Evolutionary conservation across 1,284 basidiomycete species (phyloP), one percentile per base, ranked within the genome.

Genomic region (Pascua guehoae): DNA sequence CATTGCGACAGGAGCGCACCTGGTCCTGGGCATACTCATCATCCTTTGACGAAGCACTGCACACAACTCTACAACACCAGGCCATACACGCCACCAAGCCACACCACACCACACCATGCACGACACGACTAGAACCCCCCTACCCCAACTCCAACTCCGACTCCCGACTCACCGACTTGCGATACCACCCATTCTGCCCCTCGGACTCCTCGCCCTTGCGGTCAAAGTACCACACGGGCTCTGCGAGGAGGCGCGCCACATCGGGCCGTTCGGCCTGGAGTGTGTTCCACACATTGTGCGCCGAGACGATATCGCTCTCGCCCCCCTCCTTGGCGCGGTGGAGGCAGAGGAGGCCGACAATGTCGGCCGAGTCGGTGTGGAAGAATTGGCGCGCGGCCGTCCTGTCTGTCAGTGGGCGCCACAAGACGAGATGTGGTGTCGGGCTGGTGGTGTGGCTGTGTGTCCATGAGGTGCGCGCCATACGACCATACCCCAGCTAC

Each of bases 311-410:
- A 59, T 80, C 78, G 36, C 63, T 67, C 54, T 80, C 78, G 45
- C 79, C 79, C 3, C 79, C 79, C 57, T 78, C 54, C 43, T 71
- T 66, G 0, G 79, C 75, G 52, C 71, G 73, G 65, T 76, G 73
- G 15, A 80, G 70, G 53, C 79, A 80, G 8, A 79, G 68, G 7
- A 80, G 66, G n/a, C 77, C 77, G 54, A 79, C 73, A 16, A 78
- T 67, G 17, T 76, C 76, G 16, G 64, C 50, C 2, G 58, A 54
- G 53, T 71, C 70, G 24, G 66, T 66, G 63, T 78, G 78, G 69
- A 79, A 79, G 67, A 73, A 78, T 58, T 79, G 77, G 12, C 71
- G 63, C 7, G 73, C 72, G 49, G 74, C 71, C 47, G 77, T 79
- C 1, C 67, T 63, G 32, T 41, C 15, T 48, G 44, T 46, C 5